phyloP scores from a whole-genome alignment of 2,329 filamentous ascomycete species.

The Cladosporium sphaerospermum region DNA sequence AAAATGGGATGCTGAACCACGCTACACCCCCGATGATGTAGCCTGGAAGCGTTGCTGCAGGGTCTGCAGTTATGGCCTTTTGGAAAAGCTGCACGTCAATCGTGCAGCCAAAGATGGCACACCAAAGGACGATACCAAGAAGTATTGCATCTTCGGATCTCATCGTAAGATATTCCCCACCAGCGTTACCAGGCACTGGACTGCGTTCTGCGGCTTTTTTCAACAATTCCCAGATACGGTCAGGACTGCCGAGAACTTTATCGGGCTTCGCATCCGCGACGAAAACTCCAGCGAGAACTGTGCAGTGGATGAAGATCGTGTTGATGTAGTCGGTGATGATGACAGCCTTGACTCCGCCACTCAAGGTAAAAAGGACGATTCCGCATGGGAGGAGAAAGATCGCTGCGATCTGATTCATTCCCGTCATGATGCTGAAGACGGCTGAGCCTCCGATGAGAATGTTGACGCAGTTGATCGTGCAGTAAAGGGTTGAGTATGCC shows the following conservation, averaged over 20 bases:
- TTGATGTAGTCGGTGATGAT: conserved; percentile 21
- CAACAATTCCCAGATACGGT: conserved; percentile 22
- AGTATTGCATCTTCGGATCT: conserved; percentile 11
- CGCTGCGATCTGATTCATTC: conserved; percentile 70
- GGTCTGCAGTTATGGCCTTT: conserved; percentile 83
- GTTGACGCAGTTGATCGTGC: conserved; percentile 44
- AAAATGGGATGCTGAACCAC: conserved; percentile 91
- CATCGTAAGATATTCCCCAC: conserved; percentile 23
- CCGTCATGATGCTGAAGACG: conserved; percentile 64
- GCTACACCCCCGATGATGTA: conserved; percentile 80
- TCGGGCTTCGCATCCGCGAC: conserved; percentile 16
- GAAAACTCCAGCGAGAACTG: conserved; percentile 18
- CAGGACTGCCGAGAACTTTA: conserved; percentile 18
- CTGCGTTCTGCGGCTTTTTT: conserved; percentile 14
- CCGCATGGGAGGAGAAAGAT: conserved; percentile 52
- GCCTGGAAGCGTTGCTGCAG: conserved; percentile 77
- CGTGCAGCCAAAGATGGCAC: conserved; percentile 43
- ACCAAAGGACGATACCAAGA: too few species aligned
- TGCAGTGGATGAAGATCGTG: conserved; percentile 20
- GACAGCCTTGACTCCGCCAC: conserved; percentile 22
- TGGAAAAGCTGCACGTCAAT: conserved; percentile 86
- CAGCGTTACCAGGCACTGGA: conserved; percentile 22
- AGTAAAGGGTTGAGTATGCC: conserved; percentile 63
- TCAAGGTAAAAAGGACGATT: conserved; percentile 22
- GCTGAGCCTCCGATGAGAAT: conserved; percentile 76